A percentile compares a stretch with the other conserved stretches of the same genome.
phyloP scores from a whole-genome alignment of 257 asterid genomes.

The Scutellaria barbata region DNA sequence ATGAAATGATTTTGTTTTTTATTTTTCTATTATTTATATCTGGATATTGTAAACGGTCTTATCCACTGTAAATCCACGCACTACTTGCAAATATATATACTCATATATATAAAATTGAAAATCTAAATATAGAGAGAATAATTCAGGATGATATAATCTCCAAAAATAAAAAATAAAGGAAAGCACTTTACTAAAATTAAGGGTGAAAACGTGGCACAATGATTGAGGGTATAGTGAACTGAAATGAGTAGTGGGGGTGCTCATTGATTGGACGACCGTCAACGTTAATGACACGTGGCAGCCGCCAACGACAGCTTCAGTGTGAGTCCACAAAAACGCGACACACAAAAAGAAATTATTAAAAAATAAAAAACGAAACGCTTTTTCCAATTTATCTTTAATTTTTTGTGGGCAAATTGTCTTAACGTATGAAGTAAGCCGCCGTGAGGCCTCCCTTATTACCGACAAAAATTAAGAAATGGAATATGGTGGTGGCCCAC shows the following conservation, averaged over 20 bases:
- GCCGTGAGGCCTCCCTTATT: constrained; percentile 43
- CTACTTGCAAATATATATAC: too few relatives aligned
- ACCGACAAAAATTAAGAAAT: constrained; percentile 40
- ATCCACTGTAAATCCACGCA: too few relatives aligned
- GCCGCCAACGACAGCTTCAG: constrained; percentile 32
- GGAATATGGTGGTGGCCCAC: constrained; percentile 29
- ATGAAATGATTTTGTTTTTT: too few relatives aligned
- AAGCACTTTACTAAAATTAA: neutral
- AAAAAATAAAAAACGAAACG: too few relatives aligned
- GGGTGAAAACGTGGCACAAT: constrained; percentile 20
- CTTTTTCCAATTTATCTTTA: neutral
- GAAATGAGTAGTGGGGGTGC: constrained; percentile 23
- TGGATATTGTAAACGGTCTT: too few relatives aligned
- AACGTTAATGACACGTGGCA: constrained; percentile 33
- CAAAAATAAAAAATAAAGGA: neutral
- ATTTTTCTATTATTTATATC: too few relatives aligned
- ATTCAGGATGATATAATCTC: neutral
- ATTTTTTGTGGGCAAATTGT: neutral
- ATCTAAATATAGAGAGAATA: neutral
- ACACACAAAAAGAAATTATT: neutral
- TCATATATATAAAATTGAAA: too few relatives aligned
- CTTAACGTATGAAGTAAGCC: constrained; percentile 41
- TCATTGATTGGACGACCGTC: constrained; percentile 40
- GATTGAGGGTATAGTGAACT: constrained; percentile 16
- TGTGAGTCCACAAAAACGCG: constrained; percentile 6